Conservation (phyloP, 2,329 filamentous ascomycete genomes). For the Venturia pyrina region DNA sequence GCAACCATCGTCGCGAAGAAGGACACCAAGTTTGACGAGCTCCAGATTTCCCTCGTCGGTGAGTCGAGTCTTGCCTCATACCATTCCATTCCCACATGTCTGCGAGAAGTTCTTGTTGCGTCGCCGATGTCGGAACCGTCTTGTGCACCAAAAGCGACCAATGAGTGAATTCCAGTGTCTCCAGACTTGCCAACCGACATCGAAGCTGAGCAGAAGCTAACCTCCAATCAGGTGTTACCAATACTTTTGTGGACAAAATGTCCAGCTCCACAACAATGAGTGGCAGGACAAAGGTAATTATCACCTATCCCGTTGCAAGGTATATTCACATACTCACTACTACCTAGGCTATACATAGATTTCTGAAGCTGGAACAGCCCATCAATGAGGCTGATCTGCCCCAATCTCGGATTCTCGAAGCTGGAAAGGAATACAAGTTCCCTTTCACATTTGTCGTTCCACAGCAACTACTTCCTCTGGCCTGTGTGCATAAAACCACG, state of each 20-base stretch:
- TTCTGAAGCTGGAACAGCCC: slow-evolving; percentile 53
- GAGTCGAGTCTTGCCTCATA: slow-evolving; percentile 15
- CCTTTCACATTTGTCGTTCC: slow-evolving; percentile 57
- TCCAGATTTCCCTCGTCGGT: slow-evolving; percentile 51
- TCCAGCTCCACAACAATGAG: slow-evolving; percentile 41
- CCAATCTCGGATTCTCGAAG: slow-evolving; percentile 42
- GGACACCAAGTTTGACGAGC: slow-evolving; percentile 46
- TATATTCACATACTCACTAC: too few species aligned
- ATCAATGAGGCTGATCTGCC: slow-evolving; percentile 45
- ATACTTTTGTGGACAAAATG: slow-evolving; percentile 46
- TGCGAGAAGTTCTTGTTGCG: background rate
- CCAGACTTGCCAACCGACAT: background rate
- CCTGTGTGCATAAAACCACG: slow-evolving; percentile 45
- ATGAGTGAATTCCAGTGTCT: background rate
- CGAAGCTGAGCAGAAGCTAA: background rate
- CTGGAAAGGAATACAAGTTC: slow-evolving; percentile 47
- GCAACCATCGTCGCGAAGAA: slow-evolving; percentile 39
- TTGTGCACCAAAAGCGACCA: background rate
- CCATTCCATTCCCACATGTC: background rate
- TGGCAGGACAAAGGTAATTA: slow-evolving; percentile 30
- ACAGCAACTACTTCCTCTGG: slow-evolving; percentile 46
- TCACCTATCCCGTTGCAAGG: too few species aligned
- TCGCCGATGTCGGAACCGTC: background rate
- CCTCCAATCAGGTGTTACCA: slow-evolving; percentile 33
- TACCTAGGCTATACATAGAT: slow-evolving; percentile 42